Conservation (phyloP, 805 yeast genomes). For the Saturnispora besseyi region DNA sequence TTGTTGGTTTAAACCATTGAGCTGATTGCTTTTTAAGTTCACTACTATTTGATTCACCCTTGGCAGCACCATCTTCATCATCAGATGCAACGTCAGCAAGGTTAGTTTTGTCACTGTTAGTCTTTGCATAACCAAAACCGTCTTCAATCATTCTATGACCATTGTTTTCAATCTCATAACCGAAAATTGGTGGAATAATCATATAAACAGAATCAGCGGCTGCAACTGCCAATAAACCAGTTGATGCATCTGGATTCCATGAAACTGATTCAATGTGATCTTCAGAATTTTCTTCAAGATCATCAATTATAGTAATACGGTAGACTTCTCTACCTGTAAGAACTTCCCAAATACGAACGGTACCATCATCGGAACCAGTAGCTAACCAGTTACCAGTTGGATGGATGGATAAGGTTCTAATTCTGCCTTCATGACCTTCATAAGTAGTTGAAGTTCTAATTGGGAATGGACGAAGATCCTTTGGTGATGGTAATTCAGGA, state of each 20-base stretch:
- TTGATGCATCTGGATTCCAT: constrained; percentile 77
- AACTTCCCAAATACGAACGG: constrained; percentile 94
- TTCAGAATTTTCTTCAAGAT: constrained; percentile 46
- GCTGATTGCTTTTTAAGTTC: constrained; percentile 44
- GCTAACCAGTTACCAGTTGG: constrained; percentile 93
- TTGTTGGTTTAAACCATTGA: constrained; percentile 76
- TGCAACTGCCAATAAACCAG: constrained; percentile 76
- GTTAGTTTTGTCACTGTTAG: constrained; percentile 23
- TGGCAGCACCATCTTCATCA: constrained; percentile 32
- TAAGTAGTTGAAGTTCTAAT: constrained; percentile 76
- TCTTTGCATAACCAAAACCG: constrained; percentile 79
- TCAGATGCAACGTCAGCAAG: constrained; percentile 29
- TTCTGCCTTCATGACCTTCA: constrained; percentile 74
- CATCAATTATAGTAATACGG: constrained; percentile 39
- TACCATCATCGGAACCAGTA: constrained; percentile 95
- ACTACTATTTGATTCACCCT: constrained; percentile 15
- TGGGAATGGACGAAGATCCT: constrained; percentile 95
- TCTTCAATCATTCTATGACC: constrained; percentile 73
- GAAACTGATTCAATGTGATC: constrained; percentile 74
- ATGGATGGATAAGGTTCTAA: constrained; percentile 76
- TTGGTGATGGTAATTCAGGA: constrained; percentile 95
- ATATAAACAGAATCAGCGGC: constrained; percentile 76
- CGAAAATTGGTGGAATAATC: constrained; percentile 85
- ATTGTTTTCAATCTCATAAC: constrained; percentile 73
- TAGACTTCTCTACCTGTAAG: constrained; percentile 90